Evolutionary conservation across 2,329 filamentous ascomycete genomes (phyloP), one percentile per base, ranked within the genome.

Genomic region (Thielaviopsis punctulata): DNA sequence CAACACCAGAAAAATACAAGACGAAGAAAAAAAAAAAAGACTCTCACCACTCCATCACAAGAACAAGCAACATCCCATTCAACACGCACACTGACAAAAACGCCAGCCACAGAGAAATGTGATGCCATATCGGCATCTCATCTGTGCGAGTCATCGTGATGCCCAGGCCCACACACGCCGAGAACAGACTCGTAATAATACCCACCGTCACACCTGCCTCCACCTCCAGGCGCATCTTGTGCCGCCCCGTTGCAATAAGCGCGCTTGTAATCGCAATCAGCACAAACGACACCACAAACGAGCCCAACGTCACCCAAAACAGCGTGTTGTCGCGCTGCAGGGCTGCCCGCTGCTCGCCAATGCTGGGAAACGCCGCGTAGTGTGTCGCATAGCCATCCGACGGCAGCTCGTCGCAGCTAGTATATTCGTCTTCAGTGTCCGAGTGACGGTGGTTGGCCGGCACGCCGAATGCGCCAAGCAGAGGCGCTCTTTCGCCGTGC

Each of bases 121-220:
- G 68, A 50, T 73, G 70, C 21, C 67, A 46, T 51, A 70, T 60
- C 3, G 68, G 60, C 8, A 75, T 58, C 13, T 59, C 62, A 48
- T 73, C 70, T 41, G 68, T 65, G 33, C 77, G 70, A 49, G 74
- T 73, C 12, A 81, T 62, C 57, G 76, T 72, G 62, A 75, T 72
- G 30, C 73, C 77, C 6, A 86, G 68, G 1, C 73, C 82, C 12
- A 74, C 68, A 46, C 79, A 76, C 0, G 77, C 77, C 59, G 79
- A 79, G 55, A 79, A 72, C 41, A 88, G 62, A 57, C 80, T 84
- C 25, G 76, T 70, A 27, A 84, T 72, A 15, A 83, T 79, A 9
- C 83, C 84, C 41, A 86, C 70, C 1, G 84, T 72, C 1, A 85
- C 82, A 8, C 80, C 84, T 0, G 76, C 77, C 59, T 89, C 83